Evolutionary conservation across 257 asterid species (phyloP).

Genomic region (Lycium ferocissimum): DNA sequence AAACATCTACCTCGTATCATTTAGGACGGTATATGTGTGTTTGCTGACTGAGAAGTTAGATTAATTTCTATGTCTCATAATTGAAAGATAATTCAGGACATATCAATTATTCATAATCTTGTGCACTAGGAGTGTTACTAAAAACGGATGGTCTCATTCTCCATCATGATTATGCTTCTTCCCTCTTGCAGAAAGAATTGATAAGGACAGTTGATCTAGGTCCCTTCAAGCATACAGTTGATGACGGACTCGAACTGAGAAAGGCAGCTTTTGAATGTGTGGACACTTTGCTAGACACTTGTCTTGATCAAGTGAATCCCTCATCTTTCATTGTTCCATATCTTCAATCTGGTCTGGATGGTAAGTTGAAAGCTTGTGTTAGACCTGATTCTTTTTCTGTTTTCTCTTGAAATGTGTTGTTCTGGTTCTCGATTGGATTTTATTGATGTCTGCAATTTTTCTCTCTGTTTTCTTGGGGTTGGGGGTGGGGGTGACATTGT

Average conservation of each 20-base stretch:
- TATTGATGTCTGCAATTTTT: conserved; percentile 23
- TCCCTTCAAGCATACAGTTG: conserved; percentile 99
- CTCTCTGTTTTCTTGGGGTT: conserved; percentile 3
- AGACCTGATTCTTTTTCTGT: background rate
- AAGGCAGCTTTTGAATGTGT: conserved; percentile 99
- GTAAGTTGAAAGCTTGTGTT: conserved; percentile 51
- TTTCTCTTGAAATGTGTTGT: conserved; percentile 24
- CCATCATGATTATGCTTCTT: conserved; percentile 23
- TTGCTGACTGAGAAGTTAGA: background rate
- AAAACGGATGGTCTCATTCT: background rate
- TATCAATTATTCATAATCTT: background rate
- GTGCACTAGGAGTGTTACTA: background rate
- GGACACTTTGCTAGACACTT: conserved; percentile 90
- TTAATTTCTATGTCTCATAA: conserved; percentile 1
- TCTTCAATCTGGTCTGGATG: conserved; percentile 93
- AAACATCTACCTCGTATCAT: background rate
- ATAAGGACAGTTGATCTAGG: conserved; percentile 99
- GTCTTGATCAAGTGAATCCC: conserved; percentile 98
- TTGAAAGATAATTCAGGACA: conserved; percentile 15
- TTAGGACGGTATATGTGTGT: background rate
- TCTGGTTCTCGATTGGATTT: conserved; percentile 21
- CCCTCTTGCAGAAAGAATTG: conserved; percentile 85
- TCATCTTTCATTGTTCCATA: conserved; percentile 96
- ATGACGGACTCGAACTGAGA: conserved; percentile 98
- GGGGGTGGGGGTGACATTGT: background rate